Percentiles rank a stretch among this genome's conserved stretches.
Evolutionary conservation across 2,329 filamentous ascomycete species (phyloP).

Genomic region (Pezicula radicicola): DNA sequence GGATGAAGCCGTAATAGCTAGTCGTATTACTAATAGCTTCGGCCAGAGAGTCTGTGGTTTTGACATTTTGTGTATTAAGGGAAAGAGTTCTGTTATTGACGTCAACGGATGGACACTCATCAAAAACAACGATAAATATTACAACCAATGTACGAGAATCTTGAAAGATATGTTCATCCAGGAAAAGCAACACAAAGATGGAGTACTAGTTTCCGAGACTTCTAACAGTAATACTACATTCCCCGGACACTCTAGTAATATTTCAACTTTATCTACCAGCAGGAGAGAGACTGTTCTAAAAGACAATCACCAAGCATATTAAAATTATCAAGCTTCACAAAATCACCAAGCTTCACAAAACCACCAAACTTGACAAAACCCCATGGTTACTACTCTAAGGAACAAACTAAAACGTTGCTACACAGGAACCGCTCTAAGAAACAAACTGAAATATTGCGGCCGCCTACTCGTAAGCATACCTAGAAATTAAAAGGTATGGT

Average conservation of each 20-base stretch:
- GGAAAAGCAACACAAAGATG: constrained; percentile 63
- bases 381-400: too few species aligned
- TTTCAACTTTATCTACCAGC: constrained; percentile 10
- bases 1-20: constrained; percentile 81
- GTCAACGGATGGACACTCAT: constrained; percentile 99
- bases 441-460: constrained; percentile 28
- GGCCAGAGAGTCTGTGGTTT: constrained; percentile 96
- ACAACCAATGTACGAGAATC: constrained; percentile 85
- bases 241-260: too few species aligned
- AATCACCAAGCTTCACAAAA: too few species aligned
- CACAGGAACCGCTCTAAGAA: constrained; percentile 39
- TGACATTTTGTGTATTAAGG: constrained; percentile 81
- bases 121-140: constrained; percentile 98
- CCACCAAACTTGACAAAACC: too few species aligned
- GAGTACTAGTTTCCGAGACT: constrained; percentile 33
- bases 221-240: too few species aligned
- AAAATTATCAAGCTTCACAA: constrained; percentile 45
- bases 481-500: constrained; percentile 99
- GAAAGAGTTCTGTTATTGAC: constrained; percentile 95
- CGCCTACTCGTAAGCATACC: constrained; percentile 78
- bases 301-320: constrained; percentile 57
- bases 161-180: constrained; percentile 83
- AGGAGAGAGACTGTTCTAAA: constrained; percentile 27
- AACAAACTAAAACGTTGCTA: constrained; percentile 35
- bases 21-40: constrained; percentile 86